phyloP scores from a whole-genome alignment of 352 stramenopile genomes.

The Phytophthora cryptogea region DNA sequence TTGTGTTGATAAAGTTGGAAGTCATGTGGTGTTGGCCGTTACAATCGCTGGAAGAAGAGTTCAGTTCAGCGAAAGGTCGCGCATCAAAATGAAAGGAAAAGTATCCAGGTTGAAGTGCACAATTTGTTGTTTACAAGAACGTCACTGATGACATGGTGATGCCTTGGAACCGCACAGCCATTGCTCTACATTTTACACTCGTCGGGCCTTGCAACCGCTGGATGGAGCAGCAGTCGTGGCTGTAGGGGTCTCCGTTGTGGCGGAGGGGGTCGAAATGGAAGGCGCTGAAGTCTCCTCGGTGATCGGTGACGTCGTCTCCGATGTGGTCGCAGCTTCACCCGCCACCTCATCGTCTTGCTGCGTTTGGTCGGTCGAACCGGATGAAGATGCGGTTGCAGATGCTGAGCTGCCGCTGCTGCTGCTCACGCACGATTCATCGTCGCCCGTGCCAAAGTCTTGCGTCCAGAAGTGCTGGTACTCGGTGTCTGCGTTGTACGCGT shows the following conservation, averaged over 20 bases:
- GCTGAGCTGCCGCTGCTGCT: slow-evolving; percentile 30
- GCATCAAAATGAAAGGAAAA: slow-evolving; percentile 11
- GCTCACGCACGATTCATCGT: slow-evolving; percentile 25
- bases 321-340: slow-evolving; percentile 17
- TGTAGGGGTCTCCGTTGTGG: slow-evolving; percentile 2
- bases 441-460: slow-evolving; percentile 47
- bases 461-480: slow-evolving; percentile 57
- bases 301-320: slow-evolving; percentile 20
- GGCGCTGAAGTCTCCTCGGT: slow-evolving; percentile 12
- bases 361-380: slow-evolving; percentile 19
- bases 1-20: background rate
- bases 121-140: slow-evolving; percentile 9
- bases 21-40: background rate
- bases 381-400: slow-evolving; percentile 9
- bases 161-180: background rate
- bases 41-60: slow-evolving; percentile 8
- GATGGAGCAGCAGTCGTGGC: slow-evolving; percentile 12
- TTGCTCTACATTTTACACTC: slow-evolving; percentile 10
- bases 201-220: slow-evolving; percentile 32
- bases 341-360: slow-evolving; percentile 24
- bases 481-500: slow-evolving; percentile 27
- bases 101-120: slow-evolving; percentile 13
- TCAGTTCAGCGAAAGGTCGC: slow-evolving; percentile 16
- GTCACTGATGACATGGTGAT: background rate
- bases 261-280: background rate